Conservation (phyloP, 2,329 filamentous ascomycete species). For the Magnaporthales sp. region DNA sequence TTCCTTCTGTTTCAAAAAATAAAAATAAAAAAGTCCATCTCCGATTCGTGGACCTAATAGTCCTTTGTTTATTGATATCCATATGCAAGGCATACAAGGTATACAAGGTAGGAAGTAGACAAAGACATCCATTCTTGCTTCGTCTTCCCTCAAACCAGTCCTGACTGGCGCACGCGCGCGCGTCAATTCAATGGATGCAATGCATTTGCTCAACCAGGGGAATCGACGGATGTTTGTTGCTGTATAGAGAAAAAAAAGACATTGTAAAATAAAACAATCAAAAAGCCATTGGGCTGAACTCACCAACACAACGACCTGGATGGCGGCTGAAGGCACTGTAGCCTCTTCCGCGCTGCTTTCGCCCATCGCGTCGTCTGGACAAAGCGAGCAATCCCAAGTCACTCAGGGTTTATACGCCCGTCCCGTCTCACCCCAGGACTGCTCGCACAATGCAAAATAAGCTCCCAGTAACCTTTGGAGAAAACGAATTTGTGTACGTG, state of each 20-base stretch:
- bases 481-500: background rate
- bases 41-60: background rate
- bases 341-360: conserved; percentile 7
- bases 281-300: conserved; percentile 24
- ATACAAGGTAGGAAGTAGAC: background rate
- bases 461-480: background rate
- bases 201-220: background rate
- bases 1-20: background rate
- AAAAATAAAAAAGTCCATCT: background rate
- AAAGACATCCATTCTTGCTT: background rate
- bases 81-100: background rate
- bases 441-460: background rate
- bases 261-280: conserved; percentile 4
- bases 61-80: background rate
- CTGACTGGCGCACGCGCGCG: too few species aligned
- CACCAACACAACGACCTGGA: conserved; percentile 71
- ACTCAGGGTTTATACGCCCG: background rate
- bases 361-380: conserved; percentile 6
- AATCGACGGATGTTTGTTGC: background rate
- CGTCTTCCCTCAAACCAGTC: too few species aligned
- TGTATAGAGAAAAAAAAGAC: conserved; percentile 8
- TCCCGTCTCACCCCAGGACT: background rate
- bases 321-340: conserved; percentile 31
- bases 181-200: too few species aligned
- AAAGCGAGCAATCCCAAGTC: background rate